Evolutionary conservation across 805 yeast genomes (phyloP), one percentile per base, ranked within the genome.

Genomic region (Candida taoyuanica): DNA sequence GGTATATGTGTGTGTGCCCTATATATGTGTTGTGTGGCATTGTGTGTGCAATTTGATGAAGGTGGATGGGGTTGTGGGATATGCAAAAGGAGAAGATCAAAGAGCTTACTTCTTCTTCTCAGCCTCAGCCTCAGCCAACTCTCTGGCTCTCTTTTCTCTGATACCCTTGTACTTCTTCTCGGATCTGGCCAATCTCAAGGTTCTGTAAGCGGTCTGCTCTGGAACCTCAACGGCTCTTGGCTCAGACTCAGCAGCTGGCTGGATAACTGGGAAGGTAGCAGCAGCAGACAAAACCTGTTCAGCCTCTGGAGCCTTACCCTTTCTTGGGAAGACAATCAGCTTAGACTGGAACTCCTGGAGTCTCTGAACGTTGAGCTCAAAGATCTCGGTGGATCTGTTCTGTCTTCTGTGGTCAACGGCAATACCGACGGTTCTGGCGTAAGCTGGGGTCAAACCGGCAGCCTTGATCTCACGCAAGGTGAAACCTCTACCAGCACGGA

Each of bases 401-500:
- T 83, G 91, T 77, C 98, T 89, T 81, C 98, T 91, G 91, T 86
- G 95, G 79, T 93, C 98, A 65, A 91, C 98, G 61, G 98, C 87
- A 64, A 93, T 86, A 73, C 98, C 98, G 62, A 93, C 71, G 65
- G 98, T 84, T 83, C 95, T 88, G 68, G 98, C 98, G 76, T 86
- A 87, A 71, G 88, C 85, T 56, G 88, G 73, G 62, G 89, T 72
- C 64, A 86, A 78, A 65, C 96, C 96, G 68, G 86, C 97, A 68
- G 96, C 96, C 81, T 91, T 91, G 65, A 93, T 72, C 82, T 93
- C 98, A 69, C 94, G 94, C 57, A 89, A 77, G 60, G 98, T 77
- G 86, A 93, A 93, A 71, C 98, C 98, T 78, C 93, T 88, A 75
- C 98, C 98, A 62, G 96, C 95, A 81, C 98, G 88, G 59, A 89